Evolutionary conservation across 805 yeast genomes (phyloP).

Genomic region (Candida loeiensis): DNA sequence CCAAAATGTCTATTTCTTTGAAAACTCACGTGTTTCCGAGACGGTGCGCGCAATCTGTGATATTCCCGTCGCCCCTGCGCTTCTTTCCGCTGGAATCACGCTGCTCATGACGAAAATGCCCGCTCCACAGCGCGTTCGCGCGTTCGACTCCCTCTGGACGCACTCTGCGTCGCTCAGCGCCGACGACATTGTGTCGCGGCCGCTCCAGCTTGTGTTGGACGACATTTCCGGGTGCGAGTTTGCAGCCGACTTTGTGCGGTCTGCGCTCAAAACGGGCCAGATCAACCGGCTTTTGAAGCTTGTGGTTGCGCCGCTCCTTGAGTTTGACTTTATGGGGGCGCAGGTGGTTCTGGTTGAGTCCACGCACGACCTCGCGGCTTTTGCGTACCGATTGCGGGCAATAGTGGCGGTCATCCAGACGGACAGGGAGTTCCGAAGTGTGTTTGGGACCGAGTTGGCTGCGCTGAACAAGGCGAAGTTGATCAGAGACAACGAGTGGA

Average conservation of each 20-base stretch:
- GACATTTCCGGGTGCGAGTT: conserved; percentile 45
- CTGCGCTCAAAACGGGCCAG: conserved; percentile 48
- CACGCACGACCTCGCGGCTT: conserved; percentile 59
- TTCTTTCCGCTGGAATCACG: conserved; percentile 64
- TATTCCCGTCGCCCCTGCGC: conserved; percentile 49
- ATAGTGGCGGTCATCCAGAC: conserved; percentile 50
- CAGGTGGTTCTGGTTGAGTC: conserved; percentile 24
- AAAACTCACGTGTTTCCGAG: conserved; percentile 40
- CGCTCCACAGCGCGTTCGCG: conserved; percentile 39
- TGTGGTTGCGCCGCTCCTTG: conserved; percentile 50
- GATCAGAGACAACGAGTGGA: conserved; percentile 44
- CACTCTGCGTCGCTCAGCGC: conserved; percentile 55
- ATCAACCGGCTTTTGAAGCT: conserved; percentile 60
- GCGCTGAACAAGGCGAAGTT: conserved; percentile 45
- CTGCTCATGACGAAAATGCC: conserved; percentile 45
- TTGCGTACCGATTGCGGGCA: conserved; percentile 58
- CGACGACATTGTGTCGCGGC: conserved; percentile 52
- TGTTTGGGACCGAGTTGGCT: conserved; percentile 56
- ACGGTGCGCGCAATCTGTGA: conserved; percentile 62
- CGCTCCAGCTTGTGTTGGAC: conserved; percentile 67
- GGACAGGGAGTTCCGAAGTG: conserved; percentile 42
- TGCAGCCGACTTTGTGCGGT: conserved; percentile 48
- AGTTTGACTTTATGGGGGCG: conserved; percentile 33
- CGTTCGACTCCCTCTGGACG: conserved; percentile 69
- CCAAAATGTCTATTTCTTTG: not conserved